These are phyloP conservation scores for Anastatica hierochuntica DNA, from an alignment of 345 rosid species.

Conservation along the genomic window DNA sequence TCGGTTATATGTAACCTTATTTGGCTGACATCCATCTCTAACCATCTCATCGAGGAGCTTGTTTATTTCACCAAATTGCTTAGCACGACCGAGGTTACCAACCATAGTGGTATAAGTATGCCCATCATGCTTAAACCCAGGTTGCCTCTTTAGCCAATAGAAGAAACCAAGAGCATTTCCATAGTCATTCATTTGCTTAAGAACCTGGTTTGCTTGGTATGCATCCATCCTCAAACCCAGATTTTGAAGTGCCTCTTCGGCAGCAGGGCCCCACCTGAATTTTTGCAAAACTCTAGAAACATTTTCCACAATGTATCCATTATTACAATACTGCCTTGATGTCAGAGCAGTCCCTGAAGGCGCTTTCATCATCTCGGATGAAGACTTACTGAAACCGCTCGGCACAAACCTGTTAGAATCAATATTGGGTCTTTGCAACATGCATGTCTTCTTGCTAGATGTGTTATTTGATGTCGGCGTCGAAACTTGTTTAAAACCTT, in stretches of 20 bases:
- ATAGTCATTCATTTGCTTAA: slow-evolving; percentile 73
- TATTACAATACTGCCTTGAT: slow-evolving; percentile 31
- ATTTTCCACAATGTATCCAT: slow-evolving; percentile 41
- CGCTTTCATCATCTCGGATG: slow-evolving; percentile 36
- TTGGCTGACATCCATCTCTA: slow-evolving; percentile 72
- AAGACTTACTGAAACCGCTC: slow-evolving; percentile 30
- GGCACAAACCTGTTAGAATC: slow-evolving; percentile 29
- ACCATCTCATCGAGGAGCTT: slow-evolving; percentile 74
- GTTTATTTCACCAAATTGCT: slow-evolving; percentile 58
- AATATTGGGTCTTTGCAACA: slow-evolving; percentile 33
- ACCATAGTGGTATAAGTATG: slow-evolving; percentile 96
- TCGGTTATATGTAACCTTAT: slow-evolving; percentile 83
- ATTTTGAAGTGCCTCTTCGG: slow-evolving; percentile 59
- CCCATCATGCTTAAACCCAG: slow-evolving; percentile 76
- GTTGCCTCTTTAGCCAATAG: slow-evolving; percentile 62
- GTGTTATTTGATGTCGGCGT: slow-evolving; percentile 26
- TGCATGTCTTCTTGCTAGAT: slow-evolving; percentile 35
- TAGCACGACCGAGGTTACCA: slow-evolving; percentile 84
- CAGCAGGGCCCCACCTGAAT: slow-evolving; percentile 65
- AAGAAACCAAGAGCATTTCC: slow-evolving; percentile 72
- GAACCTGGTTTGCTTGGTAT: slow-evolving; percentile 87
- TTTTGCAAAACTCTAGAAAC: slow-evolving; percentile 42
- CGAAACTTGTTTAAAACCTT: no score
- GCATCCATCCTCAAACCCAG: slow-evolving; percentile 46
- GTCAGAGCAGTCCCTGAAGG: slow-evolving; percentile 26